Percentiles rank a stretch among this genome's conserved stretches.
These are phyloP conservation scores for Seiridium unicorne DNA, from an alignment of 2,329 filamentous ascomycete genomes.

Conservation along the genomic window DNA sequence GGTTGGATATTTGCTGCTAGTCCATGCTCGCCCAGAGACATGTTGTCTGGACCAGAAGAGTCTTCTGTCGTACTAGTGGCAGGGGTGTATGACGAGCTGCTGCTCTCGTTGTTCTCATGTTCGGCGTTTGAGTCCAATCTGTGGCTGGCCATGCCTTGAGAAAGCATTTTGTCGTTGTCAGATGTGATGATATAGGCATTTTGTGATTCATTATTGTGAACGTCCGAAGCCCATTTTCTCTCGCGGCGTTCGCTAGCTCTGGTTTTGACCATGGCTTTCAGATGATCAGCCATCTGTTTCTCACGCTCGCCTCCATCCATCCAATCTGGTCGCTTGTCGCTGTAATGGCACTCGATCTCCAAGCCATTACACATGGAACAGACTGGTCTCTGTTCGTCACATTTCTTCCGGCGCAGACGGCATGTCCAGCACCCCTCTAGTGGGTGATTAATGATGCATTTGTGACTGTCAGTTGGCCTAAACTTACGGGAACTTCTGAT, in stretches of 20 bases:
- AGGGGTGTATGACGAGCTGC: constrained; percentile 5
- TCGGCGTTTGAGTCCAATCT: constrained; percentile 2
- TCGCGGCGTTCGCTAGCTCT: constrained; percentile 50
- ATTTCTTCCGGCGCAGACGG: constrained; percentile 60
- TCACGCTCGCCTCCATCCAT: constrained; percentile 53
- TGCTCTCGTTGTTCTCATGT: background rate
- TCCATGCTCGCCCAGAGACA: background rate
- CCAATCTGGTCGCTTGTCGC: constrained; percentile 53
- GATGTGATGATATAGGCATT: background rate
- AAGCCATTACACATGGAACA: constrained; percentile 51
- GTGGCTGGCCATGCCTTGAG: constrained; percentile 7
- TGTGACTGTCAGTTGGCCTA: background rate
- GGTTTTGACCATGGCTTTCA: constrained; percentile 58
- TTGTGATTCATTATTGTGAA: constrained; percentile 17
- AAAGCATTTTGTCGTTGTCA: constrained; percentile 1
- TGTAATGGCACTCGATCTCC: constrained; percentile 56
- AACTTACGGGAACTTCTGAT: constrained; percentile 11
- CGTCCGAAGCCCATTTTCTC: constrained; percentile 42
- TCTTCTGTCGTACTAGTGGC: constrained; percentile 4
- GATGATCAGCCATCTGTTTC: constrained; percentile 46
- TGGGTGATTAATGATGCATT: background rate
- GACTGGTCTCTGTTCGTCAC: constrained; percentile 51
- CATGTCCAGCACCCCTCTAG: constrained; percentile 60
- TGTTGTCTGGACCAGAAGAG: background rate
- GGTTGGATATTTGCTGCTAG: background rate